Base-by-base conservation (phyloP, 2,329 filamentous ascomycete species). In the Fusarium phyllophilum region DNA sequence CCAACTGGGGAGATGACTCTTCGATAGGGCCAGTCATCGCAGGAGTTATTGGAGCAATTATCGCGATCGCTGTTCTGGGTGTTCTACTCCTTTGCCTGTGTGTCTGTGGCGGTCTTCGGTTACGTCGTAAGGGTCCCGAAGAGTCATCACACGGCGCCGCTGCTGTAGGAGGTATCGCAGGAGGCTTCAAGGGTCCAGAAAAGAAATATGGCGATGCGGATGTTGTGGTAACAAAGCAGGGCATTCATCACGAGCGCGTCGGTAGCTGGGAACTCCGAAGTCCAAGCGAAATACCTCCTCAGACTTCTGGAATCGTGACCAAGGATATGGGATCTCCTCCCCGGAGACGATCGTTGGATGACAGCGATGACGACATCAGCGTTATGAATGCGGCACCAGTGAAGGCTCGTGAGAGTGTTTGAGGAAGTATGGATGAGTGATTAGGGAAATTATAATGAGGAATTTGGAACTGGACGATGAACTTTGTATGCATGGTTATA, bases 241-340 rank as follows among this genome's bases (percentile, higher is more conserved):
- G 86, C 1, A 78, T 73, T 9, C 80, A 81, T 8, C 85, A 87
- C 39, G 86, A 85, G 72, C 83, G 86, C 12, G 77, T 85, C 20
- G 86, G 86, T 3, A 87, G 86, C 75, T 88, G 86, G 86, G 86
- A 88, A 72, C 78, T 88, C 58, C 79, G 78, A 22, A 68, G 68
- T 4, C 73, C 68, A 10, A 77, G 42, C 22, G 52, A 56, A 10
- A 17, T 73, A 5, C 63, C 72, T 22, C 59, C 58, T 6, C 70
- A 70, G 22, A 68, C 51, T 33, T 78, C 61, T 44, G 77, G 65
- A 22, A 78, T 73, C 24, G 75, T 77, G 31, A 79, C 78, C 6
- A 75, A 75, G 26, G 75, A 79, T 31, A 51, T 74, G 46, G 62
- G 70, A 24, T 69, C 66, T 20, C 69, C 72, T 36, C 73, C 72